Percentiles rank a stretch among this genome's conserved stretches.
Conservation (phyloP, 805 yeast species). For the Lachancea kluyveri region DNA sequence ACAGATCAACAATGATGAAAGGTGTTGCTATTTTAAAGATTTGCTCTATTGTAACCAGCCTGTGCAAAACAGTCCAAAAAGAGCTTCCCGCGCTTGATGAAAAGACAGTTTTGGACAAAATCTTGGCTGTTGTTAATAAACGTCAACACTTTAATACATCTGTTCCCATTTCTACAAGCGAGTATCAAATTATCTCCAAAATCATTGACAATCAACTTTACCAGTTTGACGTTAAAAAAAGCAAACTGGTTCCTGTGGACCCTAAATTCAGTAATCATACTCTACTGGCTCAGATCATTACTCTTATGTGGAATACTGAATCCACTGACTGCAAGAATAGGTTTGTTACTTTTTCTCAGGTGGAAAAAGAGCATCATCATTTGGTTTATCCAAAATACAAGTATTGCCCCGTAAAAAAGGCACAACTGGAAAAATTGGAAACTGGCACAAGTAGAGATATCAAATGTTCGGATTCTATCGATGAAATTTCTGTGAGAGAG, state of each 20-base stretch:
- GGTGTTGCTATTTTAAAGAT: slow-evolving; percentile 8
- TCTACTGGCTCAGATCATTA: slow-evolving; percentile 32
- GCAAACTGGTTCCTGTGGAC: slow-evolving; percentile 4
- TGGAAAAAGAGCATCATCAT: slow-evolving; percentile 37
- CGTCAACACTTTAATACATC: neutral
- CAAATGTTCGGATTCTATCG: too few relatives aligned
- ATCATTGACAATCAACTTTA: slow-evolving; percentile 6
- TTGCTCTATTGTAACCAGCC: slow-evolving; percentile 8
- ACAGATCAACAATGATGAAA: slow-evolving; percentile 9
- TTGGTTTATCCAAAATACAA: slow-evolving; percentile 39
- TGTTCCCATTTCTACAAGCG: neutral
- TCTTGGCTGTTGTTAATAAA: neutral
- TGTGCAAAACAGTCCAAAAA: slow-evolving; percentile 1
- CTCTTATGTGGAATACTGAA: slow-evolving; percentile 42
- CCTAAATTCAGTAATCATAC: slow-evolving; percentile 8
- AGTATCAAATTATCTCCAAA: slow-evolving; percentile 1
- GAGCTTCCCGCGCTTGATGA: slow-evolving; percentile 24
- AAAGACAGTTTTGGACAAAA: slow-evolving; percentile 13
- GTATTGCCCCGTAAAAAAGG: slow-evolving; percentile 30
- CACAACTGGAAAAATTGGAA: too few relatives aligned
- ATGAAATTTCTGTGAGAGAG: too few relatives aligned
- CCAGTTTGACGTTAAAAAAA: slow-evolving; percentile 1
- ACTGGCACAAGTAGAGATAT: too few relatives aligned
- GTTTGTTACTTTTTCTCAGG: slow-evolving; percentile 33
- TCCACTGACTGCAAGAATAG: slow-evolving; percentile 31